Base-by-base conservation (phyloP, 768 basidiomycete species). In the Calvatia gigantea region DNA sequence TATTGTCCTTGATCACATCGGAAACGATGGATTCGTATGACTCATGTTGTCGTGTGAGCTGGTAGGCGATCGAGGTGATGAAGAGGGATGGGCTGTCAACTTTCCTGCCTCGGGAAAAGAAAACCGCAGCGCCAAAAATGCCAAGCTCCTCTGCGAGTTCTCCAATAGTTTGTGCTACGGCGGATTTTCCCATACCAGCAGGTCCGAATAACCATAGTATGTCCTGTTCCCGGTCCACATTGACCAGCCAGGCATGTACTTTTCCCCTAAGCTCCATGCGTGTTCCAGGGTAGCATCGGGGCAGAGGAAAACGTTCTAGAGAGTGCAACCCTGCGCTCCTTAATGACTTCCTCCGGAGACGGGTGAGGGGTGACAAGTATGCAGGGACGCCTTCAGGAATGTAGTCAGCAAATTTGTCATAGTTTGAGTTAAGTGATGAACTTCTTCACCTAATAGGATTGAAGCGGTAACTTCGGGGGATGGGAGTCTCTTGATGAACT, bases 141-240 rank as follows among this genome's bases (percentile, higher is more conserved):
- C 28, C n/a, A 2, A 25, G 27, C 14, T 29, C 9, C 1, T 7
- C 17, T 0, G 52, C 35, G 7, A 32, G 8, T 14, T 45, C 39
- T 19, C 51, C 51, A 8, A 53, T 32, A 1, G 51, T 53, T 29
- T 53, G 44, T 1, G 51, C 43, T 6, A 54, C 51, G 6, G 57
- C 45, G 3, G 57, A 47, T 39, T 58, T 58, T 2, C 56, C 56
- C 0, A 50, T 39, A 21, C 56, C 56, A 7, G 56, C 49, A 15
- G 43, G 42, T 12, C 56, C 56, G 39, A 9, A 51, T 15, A 57
- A 5, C 56, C 56, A 57, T 15, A 57, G 45, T 6, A 42, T 33
- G 3, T 37, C n/a, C 31, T 23, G n/a, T n/a, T n/a, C n/a, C n/a
- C n/a, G n/a, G n/a, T n/a, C 15, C 6, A 23, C 19, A 19, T 19